Evolutionary conservation across 2,329 filamentous ascomycete genomes (phyloP), one percentile per base, ranked within the genome.

Genomic region (Corniculantispora saksenae): DNA sequence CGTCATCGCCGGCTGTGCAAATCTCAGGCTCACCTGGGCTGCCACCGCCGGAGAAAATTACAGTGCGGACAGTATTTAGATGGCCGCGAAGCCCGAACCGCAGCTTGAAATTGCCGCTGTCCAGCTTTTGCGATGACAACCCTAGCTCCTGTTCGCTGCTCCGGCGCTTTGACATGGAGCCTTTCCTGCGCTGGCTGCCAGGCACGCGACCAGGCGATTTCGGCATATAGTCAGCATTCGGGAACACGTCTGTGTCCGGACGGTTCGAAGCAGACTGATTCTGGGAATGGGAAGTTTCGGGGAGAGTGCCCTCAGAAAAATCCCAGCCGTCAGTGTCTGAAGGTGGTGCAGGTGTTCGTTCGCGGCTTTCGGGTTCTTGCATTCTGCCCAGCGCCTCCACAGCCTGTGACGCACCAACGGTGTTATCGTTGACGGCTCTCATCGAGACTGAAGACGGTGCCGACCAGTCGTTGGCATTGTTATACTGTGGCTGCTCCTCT

Each of bases 11-110:
- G 58, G 92, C 93, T 3, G 94, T 99, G 78, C 94, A 98, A 62
- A 99, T 94, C 77, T 99, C 95, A 1, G 95, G 95, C 75, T 99
- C 95, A 3, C 92, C 93, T 3, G 94, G 94, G 73, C 93, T 97
- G 67, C 95, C 95, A 50, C 95, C 95, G 27, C 95, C 95, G 1
- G 94, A 98, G 79, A 99, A 99, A 68, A 97, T 97, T 66, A 98
- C 92, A 1, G 93, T 93, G 48, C 95, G 90, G 6, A 99, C 93
- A 3, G 96, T 94, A 75, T 98, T 93, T 2, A 99, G 84, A 76
- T 99, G 95, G 1, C 95, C 95, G 60, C 94, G 86, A 5, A 99
- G 84, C 5, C 93, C 94, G 74, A 97, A 98, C 59, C 93, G 88
- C 66, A 98, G 90, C 77, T 96, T 97, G 81, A 99, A 98, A 70